phyloP scores from a whole-genome alignment of 169 alveolate species.

The Eimeria sp. region DNA sequence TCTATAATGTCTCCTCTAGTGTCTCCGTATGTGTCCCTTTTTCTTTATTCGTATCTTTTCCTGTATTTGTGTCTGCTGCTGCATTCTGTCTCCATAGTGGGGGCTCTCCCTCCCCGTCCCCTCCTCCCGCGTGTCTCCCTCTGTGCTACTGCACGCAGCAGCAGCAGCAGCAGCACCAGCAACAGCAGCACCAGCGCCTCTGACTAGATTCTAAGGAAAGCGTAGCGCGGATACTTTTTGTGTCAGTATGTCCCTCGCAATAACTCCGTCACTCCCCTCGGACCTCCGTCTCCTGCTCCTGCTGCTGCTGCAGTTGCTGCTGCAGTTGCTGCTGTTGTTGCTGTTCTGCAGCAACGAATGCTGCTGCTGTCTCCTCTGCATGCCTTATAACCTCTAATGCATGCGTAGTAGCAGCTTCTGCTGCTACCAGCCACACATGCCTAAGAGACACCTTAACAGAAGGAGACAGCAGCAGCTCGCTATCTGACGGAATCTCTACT shows the following conservation, averaged over 20 bases:
- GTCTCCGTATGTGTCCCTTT: background rate
- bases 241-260: background rate
- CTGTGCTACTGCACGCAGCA: background rate
- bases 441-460: background rate
- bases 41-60: background rate
- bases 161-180: background rate
- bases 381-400: background rate
- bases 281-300: background rate
- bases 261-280: background rate
- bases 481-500: background rate
- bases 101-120: background rate
- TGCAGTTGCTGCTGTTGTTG: background rate
- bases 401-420: conserved; percentile 19
- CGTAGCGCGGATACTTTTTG: too few species aligned
- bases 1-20: background rate
- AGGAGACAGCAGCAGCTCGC: background rate
- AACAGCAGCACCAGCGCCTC: background rate
- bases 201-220: too few species aligned
- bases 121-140: background rate
- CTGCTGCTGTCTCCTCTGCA: conserved; percentile 48
- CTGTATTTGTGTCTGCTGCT: background rate
- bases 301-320: background rate
- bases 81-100: background rate
- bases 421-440: conserved; percentile 21
- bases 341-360: background rate